Base-by-base conservation (phyloP, 345 rosid genomes). In the Passiflora organensis region DNA sequence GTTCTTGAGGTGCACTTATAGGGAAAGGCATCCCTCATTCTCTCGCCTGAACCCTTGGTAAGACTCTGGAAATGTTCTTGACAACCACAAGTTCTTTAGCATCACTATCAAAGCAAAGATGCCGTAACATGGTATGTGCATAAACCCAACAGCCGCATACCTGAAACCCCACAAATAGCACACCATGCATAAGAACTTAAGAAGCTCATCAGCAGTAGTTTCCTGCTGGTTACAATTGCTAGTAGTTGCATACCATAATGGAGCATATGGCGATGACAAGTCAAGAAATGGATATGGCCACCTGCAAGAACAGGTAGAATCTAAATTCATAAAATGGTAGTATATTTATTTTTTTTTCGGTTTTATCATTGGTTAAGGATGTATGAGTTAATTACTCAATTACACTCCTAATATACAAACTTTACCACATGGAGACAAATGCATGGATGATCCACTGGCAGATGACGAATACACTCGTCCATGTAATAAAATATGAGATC, bases 261-360 rank as follows among this genome's bases (percentile, higher is more conserved):
- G 91, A 51, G 99, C 87, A 56, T 75, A 77, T 4, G 80, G 34
- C 20, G 85, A 71, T 45, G 94, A 81, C 60, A 93, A 61, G 75
- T 89, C 95, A 19, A 89, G 89, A 71, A 93, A 86, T 24, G 87
- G 80, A 75, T 93, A 93, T 5, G 97, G 97, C 99, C 97, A 93
- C 96, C 98, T 91, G 64, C 32, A 56, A 48, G 34, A 49, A 48
- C 18, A 16, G 54, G n/a, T n/a, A n/a, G n/a, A n/a, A n/a, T n/a
- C n/a, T n/a, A n/a, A n/a, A n/a, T n/a, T n/a, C n/a, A n/a, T n/a
- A n/a, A n/a, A n/a, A n/a, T n/a, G n/a, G n/a, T n/a, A n/a, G n/a
- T n/a, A n/a, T n/a, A n/a, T n/a, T n/a, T n/a, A n/a, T n/a, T n/a
- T n/a, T n/a, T n/a, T n/a, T n/a, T n/a, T n/a, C n/a, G n/a, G n/a